These are phyloP conservation scores for Meira nashicola DNA, from an alignment of 1,284 basidiomycete genomes.

Conservation along the genomic window DNA sequence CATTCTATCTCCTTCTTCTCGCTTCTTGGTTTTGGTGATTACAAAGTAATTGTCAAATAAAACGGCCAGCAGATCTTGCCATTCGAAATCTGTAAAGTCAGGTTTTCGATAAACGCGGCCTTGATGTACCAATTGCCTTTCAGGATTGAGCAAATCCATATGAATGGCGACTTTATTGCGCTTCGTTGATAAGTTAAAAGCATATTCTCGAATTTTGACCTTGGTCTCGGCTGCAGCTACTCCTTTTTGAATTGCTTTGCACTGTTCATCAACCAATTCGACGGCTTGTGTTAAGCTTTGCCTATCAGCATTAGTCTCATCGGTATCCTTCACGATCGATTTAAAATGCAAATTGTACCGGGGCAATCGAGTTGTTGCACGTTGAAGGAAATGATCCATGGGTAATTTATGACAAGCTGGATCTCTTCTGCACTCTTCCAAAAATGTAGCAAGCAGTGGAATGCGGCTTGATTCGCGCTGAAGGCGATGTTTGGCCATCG, in stretches of 20 bases:
- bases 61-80: slow-evolving; percentile 46
- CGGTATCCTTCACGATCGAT: slow-evolving; percentile 63
- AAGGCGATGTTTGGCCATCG: slow-evolving; percentile 76
- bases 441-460: slow-evolving; percentile 72
- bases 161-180: slow-evolving; percentile 29
- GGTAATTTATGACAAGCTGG: slow-evolving; percentile 74
- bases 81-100: slow-evolving; percentile 48
- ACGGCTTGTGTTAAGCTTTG: slow-evolving; percentile 38
- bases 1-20: slow-evolving; percentile 19
- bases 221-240: slow-evolving; percentile 44
- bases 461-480: slow-evolving; percentile 80
- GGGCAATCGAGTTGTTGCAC: slow-evolving; percentile 81
- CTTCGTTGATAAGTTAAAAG: slow-evolving; percentile 39
- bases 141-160: slow-evolving; percentile 42
- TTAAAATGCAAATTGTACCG: slow-evolving; percentile 83
- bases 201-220: slow-evolving; percentile 42
- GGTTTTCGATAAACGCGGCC: slow-evolving; percentile 43
- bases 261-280: slow-evolving; percentile 48
- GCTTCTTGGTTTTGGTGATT: slow-evolving; percentile 39
- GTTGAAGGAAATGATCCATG: slow-evolving; percentile 77
- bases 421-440: slow-evolving; percentile 71
- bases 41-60: slow-evolving; percentile 50
- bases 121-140: slow-evolving; percentile 42
- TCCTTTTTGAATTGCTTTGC: slow-evolving; percentile 41
- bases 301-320: slow-evolving; percentile 32